Evolutionary conservation across 352 stramenopile genomes (phyloP).

Genomic region (Albugo laibachii): DNA sequence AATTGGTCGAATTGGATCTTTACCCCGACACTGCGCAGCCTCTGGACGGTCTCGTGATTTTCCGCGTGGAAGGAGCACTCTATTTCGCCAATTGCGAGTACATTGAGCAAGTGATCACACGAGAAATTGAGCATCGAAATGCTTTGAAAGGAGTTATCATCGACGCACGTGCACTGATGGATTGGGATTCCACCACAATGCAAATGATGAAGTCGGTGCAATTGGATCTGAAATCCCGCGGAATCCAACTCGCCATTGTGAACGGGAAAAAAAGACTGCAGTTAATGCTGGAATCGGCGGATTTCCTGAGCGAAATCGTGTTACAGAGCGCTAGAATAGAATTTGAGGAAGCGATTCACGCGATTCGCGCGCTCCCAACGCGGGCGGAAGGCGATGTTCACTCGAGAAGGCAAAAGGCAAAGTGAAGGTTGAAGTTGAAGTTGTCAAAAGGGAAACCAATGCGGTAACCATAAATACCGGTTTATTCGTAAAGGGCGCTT

Average conservation of each 20-base stretch:
- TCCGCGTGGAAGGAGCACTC: slow-evolving; percentile 29
- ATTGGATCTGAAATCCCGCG: slow-evolving; percentile 25
- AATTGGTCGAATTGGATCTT: slow-evolving; percentile 25
- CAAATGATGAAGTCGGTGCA: slow-evolving; percentile 75
- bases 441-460: too few species aligned
- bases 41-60: slow-evolving; percentile 21
- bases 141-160: slow-evolving; percentile 14
- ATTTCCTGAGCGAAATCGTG: slow-evolving; percentile 44
- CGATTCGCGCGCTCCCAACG: too few species aligned
- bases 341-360: slow-evolving; percentile 36
- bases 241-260: slow-evolving; percentile 53
- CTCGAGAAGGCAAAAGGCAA: too few species aligned
- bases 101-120: slow-evolving; percentile 25
- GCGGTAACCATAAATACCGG: too few species aligned
- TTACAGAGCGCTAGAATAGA: slow-evolving; percentile 31
- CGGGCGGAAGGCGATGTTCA: too few species aligned
- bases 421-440: too few species aligned
- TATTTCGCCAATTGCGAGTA: slow-evolving; percentile 52
- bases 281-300: slow-evolving; percentile 33
- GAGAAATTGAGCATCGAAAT: slow-evolving; percentile 21
- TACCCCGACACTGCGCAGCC: slow-evolving; percentile 17
- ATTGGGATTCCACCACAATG: slow-evolving; percentile 70
- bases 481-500: too few species aligned
- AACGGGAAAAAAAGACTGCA: slow-evolving; percentile 50
- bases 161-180: slow-evolving; percentile 59